Evolutionary conservation across 2,329 filamentous ascomycete species (phyloP).

Genomic region (Neoascochyta sp.): DNA sequence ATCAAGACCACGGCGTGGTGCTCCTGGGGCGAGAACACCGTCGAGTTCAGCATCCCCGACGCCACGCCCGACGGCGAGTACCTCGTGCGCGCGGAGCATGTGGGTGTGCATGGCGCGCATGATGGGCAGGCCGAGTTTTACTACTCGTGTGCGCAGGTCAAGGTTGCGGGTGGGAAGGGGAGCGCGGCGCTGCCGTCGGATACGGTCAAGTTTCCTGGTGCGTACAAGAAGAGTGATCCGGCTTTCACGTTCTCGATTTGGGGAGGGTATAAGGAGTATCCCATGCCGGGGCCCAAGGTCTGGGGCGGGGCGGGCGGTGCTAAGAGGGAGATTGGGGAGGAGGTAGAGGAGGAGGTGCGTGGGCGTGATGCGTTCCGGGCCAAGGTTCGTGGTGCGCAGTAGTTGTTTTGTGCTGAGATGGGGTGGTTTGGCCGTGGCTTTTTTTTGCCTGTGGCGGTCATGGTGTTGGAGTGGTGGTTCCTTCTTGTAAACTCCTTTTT

Average conservation of each 20-base stretch:
- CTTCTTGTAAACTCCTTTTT: no score
- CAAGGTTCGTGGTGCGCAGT: no score
- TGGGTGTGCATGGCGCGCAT: conserved; percentile 40
- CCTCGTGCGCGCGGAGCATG: conserved; percentile 44
- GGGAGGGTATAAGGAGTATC: conserved; percentile 18
- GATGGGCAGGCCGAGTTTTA: conserved; percentile 41
- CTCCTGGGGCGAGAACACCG: conserved; percentile 15
- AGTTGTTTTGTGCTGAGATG: no score
- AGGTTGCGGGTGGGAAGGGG: conserved; percentile 35
- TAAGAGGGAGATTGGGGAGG: no score
- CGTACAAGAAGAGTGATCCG: conserved; percentile 30
- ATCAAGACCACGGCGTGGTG: conserved; percentile 13
- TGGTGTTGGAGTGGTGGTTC: no score
- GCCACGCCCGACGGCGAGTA: conserved; percentile 42
- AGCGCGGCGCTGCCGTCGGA: conserved; percentile 26
- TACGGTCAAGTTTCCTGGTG: conserved; percentile 40
- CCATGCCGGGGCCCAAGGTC: conserved; percentile 16
- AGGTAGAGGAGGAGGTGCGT: no score
- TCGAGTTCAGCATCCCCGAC: conserved; percentile 35
- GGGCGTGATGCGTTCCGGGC: no score
- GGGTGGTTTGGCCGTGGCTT: background rate
- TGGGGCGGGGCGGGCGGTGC: conserved; percentile 9
- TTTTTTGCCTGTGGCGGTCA: no score
- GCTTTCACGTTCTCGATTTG: conserved; percentile 17
- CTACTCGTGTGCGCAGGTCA: conserved; percentile 39